phyloP scores from a whole-genome alignment of 2,329 filamentous ascomycete genomes.

The Ustilaginoidea virens region DNA sequence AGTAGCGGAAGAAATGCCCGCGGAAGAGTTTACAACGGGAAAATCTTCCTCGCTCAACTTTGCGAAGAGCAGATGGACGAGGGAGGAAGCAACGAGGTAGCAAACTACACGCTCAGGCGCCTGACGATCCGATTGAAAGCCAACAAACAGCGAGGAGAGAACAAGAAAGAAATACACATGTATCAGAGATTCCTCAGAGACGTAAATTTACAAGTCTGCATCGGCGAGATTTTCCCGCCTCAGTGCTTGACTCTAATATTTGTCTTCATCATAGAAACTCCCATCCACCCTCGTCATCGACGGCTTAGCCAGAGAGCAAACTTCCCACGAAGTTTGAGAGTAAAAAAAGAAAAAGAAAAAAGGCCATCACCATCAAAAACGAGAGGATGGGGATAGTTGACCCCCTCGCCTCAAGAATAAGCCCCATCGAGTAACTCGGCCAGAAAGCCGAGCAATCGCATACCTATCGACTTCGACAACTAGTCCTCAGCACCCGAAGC shows the following conservation, averaged over 20 bases:
- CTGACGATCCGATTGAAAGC: too few relatives aligned
- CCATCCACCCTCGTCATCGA: slow-evolving; percentile 17
- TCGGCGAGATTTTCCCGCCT: slow-evolving; percentile 29
- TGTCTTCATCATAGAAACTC: slow-evolving; percentile 82
- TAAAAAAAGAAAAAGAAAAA: slow-evolving; percentile 13
- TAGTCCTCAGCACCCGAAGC: slow-evolving; percentile 38
- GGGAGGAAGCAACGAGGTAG: too few relatives aligned
- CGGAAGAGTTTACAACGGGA: too few relatives aligned
- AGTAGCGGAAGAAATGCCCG: too few relatives aligned
- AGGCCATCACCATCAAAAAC: slow-evolving; percentile 7
- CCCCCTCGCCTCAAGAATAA: slow-evolving; percentile 99
- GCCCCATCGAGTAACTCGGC: slow-evolving; percentile 99
- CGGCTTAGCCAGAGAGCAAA: slow-evolving; percentile 14
- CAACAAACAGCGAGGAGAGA: background rate
- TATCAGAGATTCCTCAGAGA: slow-evolving; percentile 12
- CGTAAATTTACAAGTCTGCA: slow-evolving; percentile 16
- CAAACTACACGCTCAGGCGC: too few relatives aligned
- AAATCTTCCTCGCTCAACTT: too few relatives aligned
- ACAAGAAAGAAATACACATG: background rate
- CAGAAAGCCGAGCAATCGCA: slow-evolving; percentile 71
- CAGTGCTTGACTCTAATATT: slow-evolving; percentile 97
- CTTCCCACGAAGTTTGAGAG: slow-evolving; percentile 27
- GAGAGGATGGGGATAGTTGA: slow-evolving; percentile 10
- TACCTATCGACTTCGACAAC: slow-evolving; percentile 97
- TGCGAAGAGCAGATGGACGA: too few relatives aligned